Base-by-base conservation (phyloP, 805 yeast genomes). In the Grigorovia transvaalensis region DNA sequence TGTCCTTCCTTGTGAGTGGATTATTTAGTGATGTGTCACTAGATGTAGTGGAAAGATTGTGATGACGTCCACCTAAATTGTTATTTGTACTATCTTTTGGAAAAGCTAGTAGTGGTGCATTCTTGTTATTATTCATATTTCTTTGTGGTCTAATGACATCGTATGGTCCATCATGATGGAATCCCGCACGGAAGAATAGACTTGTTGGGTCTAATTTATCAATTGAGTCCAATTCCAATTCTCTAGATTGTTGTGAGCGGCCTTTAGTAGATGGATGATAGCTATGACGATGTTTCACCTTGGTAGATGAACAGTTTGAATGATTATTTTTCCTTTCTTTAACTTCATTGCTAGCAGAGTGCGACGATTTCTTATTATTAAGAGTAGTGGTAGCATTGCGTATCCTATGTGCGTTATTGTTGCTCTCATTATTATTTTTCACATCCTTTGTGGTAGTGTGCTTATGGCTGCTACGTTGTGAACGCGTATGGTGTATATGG, bases 101-200 rank as follows among this genome's bases (percentile, higher is more conserved):
- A 75, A 91, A 93, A 0, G 99, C 99, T 71, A 81, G 73, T n/a
- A 93, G 96, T 6, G 99, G 99, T 0, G 97, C 95, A 45, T 80
- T 81, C 62, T 73, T 75, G 20, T 75, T 73, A 57, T 79, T 74
- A 69, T 84, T 85, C 15, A 46, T 49, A 70, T 93, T 93, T 66
- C 98, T 81, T 67, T 87, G 95, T 6, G 98, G 98, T 3, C 93
- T 86, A 66, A 97, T 90, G 1, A 98, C 99, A 67, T 93, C 99
- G 66, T 90, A 91, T n/a, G 99, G 99, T 7, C 99, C 99, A 70
- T 93, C 99, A 67, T 93, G 98, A 68, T 91, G 99, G 76, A 93
- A 93, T 1, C 93, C 87, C 27, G 86, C 87, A 17, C 96, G 96
- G 64, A 86, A 90, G 64, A 86, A 89, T 55, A 90, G 77, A 0